Evolutionary conservation across 306 rosid species (phyloP), one percentile per base, ranked within the genome.

Genomic region (Malus sieversii): DNA sequence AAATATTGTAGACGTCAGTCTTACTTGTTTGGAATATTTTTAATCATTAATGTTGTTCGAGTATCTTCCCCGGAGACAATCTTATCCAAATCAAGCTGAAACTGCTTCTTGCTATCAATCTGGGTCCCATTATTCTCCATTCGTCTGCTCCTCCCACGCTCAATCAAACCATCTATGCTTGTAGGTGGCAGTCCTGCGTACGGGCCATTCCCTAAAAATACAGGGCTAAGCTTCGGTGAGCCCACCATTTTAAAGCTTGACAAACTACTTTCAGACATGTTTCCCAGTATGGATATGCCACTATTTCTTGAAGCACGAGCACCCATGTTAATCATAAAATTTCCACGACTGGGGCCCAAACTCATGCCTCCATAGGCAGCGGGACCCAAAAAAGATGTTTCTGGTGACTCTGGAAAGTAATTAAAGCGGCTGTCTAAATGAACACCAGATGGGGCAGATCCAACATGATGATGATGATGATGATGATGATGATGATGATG

Each of bases 21-120:
- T 75, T 87, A 93, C 98, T 91, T 91, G 70, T 93, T 93, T 81
- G 98, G 98, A 77, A 93, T 93, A 83, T 93, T 93, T 81, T 91
- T 93, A 71, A 93, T 87, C 98, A 93, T 93, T 82, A 93, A 84
- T 22, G 98, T 93, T 23, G 98, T 93, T 84, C 98, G 88, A 58
- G 75, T 72, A 82, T 93, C 98, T 74, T 89, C 96, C 71, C 97
- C 96, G 0, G 71, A 70, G 67, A 83, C 45, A 76, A 93, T 93
- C 83, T 89, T 93, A 29, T 91, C 96, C 71, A 93, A 89, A 84
- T 91, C 97, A 84, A 93, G 97, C 84, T 87, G 96, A 89, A 89
- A 93, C 80, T 87, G 91, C 82, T 86, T 91, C 86, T 89, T 91
- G 85, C 83, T 82, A 57, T 93, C 98, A 27, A 80, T 64, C 72